These are phyloP conservation scores for Heliocybe sulcata DNA, from an alignment of 1,284 basidiomycete species.

Conservation along the genomic window DNA sequence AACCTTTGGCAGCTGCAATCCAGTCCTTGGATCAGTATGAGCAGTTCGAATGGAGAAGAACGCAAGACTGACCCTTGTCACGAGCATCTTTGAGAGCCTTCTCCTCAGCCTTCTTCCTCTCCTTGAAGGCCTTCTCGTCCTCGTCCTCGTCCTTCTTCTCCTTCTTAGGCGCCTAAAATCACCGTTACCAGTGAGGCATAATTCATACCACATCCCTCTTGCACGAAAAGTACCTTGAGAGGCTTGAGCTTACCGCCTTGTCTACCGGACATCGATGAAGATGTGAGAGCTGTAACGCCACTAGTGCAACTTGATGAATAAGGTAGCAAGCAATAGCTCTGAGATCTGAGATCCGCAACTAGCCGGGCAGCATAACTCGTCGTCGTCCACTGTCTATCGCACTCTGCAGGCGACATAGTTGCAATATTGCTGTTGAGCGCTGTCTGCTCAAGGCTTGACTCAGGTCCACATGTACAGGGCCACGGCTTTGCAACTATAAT, in stretches of 20 bases:
- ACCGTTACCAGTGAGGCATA: not conserved
- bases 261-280: slow-evolving; percentile 50
- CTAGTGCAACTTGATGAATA: too few relatives aligned
- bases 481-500: too few relatives aligned
- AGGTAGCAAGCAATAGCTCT: too few relatives aligned
- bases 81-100: slow-evolving; percentile 60
- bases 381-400: too few relatives aligned
- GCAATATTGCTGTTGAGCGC: too few relatives aligned
- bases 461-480: too few relatives aligned
- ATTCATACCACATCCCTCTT: not conserved
- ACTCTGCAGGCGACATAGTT: too few relatives aligned
- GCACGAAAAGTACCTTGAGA: slow-evolving; percentile 38
- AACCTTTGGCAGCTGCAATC: slow-evolving; percentile 54
- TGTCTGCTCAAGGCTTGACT: too few relatives aligned
- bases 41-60: not conserved
- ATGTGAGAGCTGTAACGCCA: not conserved
- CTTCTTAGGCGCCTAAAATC: slow-evolving; percentile 65
- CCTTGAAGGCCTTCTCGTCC: slow-evolving; percentile 65
- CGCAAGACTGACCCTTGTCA: slow-evolving; percentile 52
- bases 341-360: too few relatives aligned
- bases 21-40: not conserved
- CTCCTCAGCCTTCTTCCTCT: slow-evolving; percentile 65
- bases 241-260: slow-evolving; percentile 81
- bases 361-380: too few relatives aligned
- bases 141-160: slow-evolving; percentile 66